Conservation (phyloP, 768 basidiomycete species). For the Tephrocybe sp. region DNA sequence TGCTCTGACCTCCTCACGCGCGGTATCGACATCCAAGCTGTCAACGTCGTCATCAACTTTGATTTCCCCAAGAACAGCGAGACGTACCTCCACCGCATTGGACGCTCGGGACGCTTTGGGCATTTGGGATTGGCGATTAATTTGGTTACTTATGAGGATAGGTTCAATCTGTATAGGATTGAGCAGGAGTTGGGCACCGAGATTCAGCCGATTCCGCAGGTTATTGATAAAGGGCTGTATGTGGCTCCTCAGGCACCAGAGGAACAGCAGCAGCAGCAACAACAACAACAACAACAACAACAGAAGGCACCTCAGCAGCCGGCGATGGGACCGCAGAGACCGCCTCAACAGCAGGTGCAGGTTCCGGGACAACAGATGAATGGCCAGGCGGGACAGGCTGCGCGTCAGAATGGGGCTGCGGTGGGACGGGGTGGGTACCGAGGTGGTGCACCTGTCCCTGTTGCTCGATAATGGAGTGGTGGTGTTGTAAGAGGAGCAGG, state of each 20-base stretch:
- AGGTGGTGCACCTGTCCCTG: constrained; percentile 33
- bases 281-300: constrained; percentile 24
- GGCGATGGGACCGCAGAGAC: constrained; percentile 14
- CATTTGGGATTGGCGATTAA: constrained; percentile 97
- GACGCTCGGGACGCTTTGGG: constrained; percentile 96
- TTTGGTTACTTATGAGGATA: constrained; percentile 95
- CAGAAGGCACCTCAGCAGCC: constrained; percentile 24
- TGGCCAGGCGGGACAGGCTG: constrained; percentile 24
- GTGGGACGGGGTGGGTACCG: constrained; percentile 31
- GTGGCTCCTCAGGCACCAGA: constrained; percentile 68
- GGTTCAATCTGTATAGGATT: constrained; percentile 96
- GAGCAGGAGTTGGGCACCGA: constrained; percentile 99
- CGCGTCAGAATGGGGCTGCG: constrained; percentile 22
- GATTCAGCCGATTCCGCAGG: constrained; percentile 91
- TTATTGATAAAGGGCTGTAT: constrained; percentile 89
- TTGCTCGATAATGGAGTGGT: constrained; percentile 28
- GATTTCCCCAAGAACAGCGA: constrained; percentile 99
- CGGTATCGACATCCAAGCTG: constrained; percentile 99
- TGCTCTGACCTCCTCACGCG: constrained; percentile 97
- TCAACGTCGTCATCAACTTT: constrained; percentile 99
- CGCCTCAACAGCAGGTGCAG: constrained; percentile 19
- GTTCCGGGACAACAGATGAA: constrained; percentile 29
- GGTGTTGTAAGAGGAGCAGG: background rate
- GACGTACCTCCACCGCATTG: constrained; percentile 98
- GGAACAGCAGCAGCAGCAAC: constrained; percentile 35